Evolutionary conservation across 768 basidiomycete species (phyloP), one percentile per base, ranked within the genome.

Genomic region (Leccinum disarticulatum): DNA sequence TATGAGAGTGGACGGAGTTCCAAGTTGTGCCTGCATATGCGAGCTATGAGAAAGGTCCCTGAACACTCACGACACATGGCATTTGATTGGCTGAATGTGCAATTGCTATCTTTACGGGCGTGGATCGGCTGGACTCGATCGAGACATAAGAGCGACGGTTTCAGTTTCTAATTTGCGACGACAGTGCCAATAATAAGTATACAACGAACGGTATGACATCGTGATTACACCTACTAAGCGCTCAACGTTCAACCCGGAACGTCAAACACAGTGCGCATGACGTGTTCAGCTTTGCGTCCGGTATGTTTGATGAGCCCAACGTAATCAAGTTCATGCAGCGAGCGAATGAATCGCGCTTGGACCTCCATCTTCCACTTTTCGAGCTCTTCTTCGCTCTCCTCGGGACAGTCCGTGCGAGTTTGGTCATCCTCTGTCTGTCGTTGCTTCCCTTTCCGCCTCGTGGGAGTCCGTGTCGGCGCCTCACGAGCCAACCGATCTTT

Each of bases 231-330:
- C 57, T 65, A 68, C 61, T 27, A 46, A 8, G 43, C 35, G 43
- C 43, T 11, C 10, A n/a, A n/a, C 30, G 19, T 56, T 66, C 57
- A 72, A n/a, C 46, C 25, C 0, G 59, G 43, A 28, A 61, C 60
- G 15, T 91, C 90, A 63, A 86, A 89, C 4, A 87, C 79, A 0
- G 86, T 86, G 66, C 86, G 78, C 64, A 86, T 66, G 51, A 93
- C 83, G 75, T 91, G 91, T 66, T 92, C 92, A 8, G 79, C 81
- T 72, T 90, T 93, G 56, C 90, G 78, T 48, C 87, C 84, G 0
- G 88, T 91, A 61, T 90, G 90, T 68, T 89, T 90, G 68, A 93
- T 75, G 66, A 93, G 83, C 8, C 92, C 92, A 36, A 93, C 73
- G 66, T 85, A 87, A 67, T 93, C 91, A 43, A 94, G 79, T 66